Conservation (phyloP, 345 rosid genomes). For the Durio zibethinus region DNA sequence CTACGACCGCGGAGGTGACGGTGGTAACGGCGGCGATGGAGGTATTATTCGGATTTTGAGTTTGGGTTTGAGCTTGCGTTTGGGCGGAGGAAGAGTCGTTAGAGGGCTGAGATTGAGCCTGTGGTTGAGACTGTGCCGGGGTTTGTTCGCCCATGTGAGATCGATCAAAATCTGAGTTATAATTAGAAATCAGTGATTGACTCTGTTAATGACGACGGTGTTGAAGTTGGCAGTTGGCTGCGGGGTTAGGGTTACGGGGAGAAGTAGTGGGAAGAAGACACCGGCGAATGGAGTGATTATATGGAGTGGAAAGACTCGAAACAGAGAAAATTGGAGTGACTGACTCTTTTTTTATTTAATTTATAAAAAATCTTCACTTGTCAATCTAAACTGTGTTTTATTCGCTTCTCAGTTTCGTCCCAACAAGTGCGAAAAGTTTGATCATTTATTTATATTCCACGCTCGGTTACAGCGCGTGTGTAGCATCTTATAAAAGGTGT, state of each 20-base stretch:
- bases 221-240: background rate
- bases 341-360: background rate
- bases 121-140: conserved; percentile 40
- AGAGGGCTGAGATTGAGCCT: conserved; percentile 24
- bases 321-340: background rate
- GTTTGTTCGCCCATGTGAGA: conserved; percentile 70
- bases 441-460: background rate
- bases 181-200: background rate
- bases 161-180: background rate
- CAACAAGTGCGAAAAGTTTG: background rate
- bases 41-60: background rate
- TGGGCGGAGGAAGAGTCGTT: conserved; percentile 28
- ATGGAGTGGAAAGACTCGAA: background rate
- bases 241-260: conserved; percentile 13
- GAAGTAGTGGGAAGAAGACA: conserved; percentile 13
- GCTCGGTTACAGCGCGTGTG: conserved; percentile 7
- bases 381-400: background rate
- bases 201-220: background rate
- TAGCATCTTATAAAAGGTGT: too few relatives aligned
- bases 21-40: conserved; percentile 18
- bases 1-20: conserved; percentile 23
- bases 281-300: background rate
- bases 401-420: background rate
- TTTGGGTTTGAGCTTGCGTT: conserved; percentile 23
- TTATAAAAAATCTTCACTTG: background rate